These are phyloP conservation scores for Peterozyma xylosa DNA, from an alignment of 805 yeast species.

Conservation along the genomic window DNA sequence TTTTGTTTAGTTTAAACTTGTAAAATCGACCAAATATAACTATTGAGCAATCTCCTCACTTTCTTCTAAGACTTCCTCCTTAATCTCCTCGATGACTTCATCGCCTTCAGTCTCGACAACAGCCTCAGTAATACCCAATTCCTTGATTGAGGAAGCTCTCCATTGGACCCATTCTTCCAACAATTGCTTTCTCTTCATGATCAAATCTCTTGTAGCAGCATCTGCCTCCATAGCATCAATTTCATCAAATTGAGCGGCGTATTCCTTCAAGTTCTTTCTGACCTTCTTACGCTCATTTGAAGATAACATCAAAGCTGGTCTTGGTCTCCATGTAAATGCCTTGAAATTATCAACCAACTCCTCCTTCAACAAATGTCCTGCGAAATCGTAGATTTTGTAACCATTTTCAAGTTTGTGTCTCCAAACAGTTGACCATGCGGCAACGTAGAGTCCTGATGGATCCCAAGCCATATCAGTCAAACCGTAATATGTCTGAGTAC, in stretches of 20 bases:
- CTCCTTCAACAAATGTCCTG: conserved; percentile 70
- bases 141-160: conserved; percentile 46
- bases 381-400: conserved; percentile 77
- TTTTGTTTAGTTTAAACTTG: too few relatives aligned
- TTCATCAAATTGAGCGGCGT: conserved; percentile 90
- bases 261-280: conserved; percentile 81
- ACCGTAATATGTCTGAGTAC: conserved; percentile 61
- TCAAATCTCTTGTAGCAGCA: conserved; percentile 84
- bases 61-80: conserved; percentile 68
- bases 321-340: conserved; percentile 94
- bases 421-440: conserved; percentile 85
- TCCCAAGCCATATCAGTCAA: conserved; percentile 89
- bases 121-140: conserved; percentile 36
- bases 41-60: conserved; percentile 59
- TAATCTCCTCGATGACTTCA: conserved; percentile 68
- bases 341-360: conserved; percentile 78
- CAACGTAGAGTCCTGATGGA: conserved; percentile 86
- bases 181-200: conserved; percentile 72
- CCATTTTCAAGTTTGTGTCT: conserved; percentile 85
- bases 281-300: conserved; percentile 83
- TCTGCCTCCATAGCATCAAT: conserved; percentile 93
- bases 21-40: too few relatives aligned
- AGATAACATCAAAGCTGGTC: conserved; percentile 74
- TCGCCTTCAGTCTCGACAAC: conserved; percentile 36
- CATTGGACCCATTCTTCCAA: conserved; percentile 82